A percentile compares a stretch with the other conserved stretches of the same genome.
Evolutionary conservation across 306 rosid species (phyloP).

Genomic region (Cucumis melo): DNA sequence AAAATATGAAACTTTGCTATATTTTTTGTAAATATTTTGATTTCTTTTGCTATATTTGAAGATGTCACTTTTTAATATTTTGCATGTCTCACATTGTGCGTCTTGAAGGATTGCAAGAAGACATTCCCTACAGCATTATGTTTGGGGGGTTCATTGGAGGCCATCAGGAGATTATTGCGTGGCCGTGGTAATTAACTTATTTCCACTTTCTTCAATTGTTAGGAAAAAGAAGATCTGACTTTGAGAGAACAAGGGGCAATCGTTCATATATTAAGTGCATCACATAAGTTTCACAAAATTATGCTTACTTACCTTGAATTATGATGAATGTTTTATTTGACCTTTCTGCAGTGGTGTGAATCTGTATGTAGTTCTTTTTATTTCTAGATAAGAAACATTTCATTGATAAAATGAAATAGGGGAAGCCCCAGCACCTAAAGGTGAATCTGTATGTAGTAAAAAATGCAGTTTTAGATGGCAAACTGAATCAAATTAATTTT

Average conservation of each 20-base stretch:
- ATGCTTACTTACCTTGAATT: not conserved
- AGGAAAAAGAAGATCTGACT: not conserved
- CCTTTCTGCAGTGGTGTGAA: not conserved
- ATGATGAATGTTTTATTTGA: not conserved
- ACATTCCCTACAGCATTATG: slow-evolving; percentile 77
- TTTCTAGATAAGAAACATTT: too few relatives aligned
- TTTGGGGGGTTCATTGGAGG: slow-evolving; percentile 68
- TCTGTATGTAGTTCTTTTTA: not conserved
- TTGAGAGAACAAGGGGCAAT: not conserved
- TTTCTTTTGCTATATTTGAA: too few relatives aligned
- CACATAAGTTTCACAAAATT: not conserved
- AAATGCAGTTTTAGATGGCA: not conserved
- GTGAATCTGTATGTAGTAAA: not conserved
- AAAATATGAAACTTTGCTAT: too few relatives aligned
- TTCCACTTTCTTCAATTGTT: not conserved
- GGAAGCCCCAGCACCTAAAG: too few relatives aligned
- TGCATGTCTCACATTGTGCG: not conserved
- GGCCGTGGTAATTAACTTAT: slow-evolving; percentile 34
- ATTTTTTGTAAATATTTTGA: too few relatives aligned
- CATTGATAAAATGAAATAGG: too few relatives aligned
- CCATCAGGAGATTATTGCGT: slow-evolving; percentile 39
- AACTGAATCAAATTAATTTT: not conserved
- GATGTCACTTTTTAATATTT: not conserved
- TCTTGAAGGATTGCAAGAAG: slow-evolving; percentile 66
- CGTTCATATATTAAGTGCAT: not conserved